Evolutionary conservation across 2,329 filamentous ascomycete species (phyloP), one percentile per base, ranked within the genome.

Genomic region (Diaporthe destruens): DNA sequence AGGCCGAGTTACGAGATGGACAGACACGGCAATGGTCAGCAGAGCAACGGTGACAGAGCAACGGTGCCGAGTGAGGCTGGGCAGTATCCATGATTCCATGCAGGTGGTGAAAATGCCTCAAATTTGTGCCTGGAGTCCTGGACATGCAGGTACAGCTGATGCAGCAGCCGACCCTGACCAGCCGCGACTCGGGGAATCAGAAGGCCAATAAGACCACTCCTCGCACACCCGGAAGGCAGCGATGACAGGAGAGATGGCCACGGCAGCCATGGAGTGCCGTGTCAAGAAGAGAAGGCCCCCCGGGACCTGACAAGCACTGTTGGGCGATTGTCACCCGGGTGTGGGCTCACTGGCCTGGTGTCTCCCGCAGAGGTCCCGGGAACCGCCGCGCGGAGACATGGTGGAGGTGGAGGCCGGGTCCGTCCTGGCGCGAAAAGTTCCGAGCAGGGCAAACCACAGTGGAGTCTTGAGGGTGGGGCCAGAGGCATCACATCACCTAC

Each of bases 371-470:
- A 39, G 47, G 39, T 53, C 32, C 61, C 61, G 61, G 61, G n/a
- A 66, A 66, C 61, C 32, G 61, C 61, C 61, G 61, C n/a, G 32
- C 11, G n/a, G 44, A 32, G 29, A 34, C 11, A 14, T 51, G 47
- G 47, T 7, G 39, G 32, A 66, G 47, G 47, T 53, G 39, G 47
- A 53, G 39, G 61, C 61, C 61, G 61, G 47, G 61, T 66, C 61
- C 32, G 61, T 53, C 53, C n/a, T 66, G 61, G 32, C 61, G 47
- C 61, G 61, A 66, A 66, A 66, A 53, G 20, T 66, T 29, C 61
- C 61, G 61, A 51, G 29, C 25, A 51, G 44, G 8, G 61, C 44
- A 29, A 65, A 12, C 29, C 29, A 29, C 29, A 29, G n/a, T n/a
- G n/a, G n/a, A n/a, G 44, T 65, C 61, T 36, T 29, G 47, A 34